Evolutionary conservation across 192 early-diverging fungal species (phyloP).

Genomic region (Coemansia furcata): DNA sequence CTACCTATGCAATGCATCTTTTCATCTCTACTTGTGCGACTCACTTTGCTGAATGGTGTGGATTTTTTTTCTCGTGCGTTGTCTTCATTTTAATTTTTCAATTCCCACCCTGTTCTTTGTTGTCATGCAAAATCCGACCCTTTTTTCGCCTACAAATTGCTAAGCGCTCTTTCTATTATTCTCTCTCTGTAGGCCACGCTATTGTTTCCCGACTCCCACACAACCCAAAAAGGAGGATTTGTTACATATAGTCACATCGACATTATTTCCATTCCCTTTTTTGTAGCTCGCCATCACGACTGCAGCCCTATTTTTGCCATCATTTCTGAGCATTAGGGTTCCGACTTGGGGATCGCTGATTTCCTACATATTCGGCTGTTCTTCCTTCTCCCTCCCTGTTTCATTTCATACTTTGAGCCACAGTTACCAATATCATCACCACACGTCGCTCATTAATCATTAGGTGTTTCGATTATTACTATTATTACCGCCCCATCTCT

Average conservation of each 20-base stretch:
- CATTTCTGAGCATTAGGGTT: constrained; percentile 7
- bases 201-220: constrained; percentile 5
- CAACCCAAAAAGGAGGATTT: background rate
- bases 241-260: constrained; percentile 11
- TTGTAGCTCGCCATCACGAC: background rate
- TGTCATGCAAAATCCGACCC: constrained; percentile 1
- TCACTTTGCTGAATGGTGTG: background rate
- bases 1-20: background rate
- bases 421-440: constrained; percentile 14
- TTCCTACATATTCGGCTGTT: constrained; percentile 6
- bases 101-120: constrained; percentile 4
- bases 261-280: background rate
- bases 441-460: constrained; percentile 9
- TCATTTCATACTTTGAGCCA: constrained; percentile 5
- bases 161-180: constrained; percentile 1
- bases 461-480: constrained; percentile 6
- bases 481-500: background rate
- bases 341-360: background rate
- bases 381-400: background rate
- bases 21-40: background rate
- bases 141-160: background rate
- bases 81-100: constrained; percentile 9
- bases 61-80: background rate
- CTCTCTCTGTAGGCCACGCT: background rate
- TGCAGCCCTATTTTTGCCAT: background rate